A percentile compares a stretch with the other conserved stretches of the same genome.
Evolutionary conservation across 371 early-diverging fungal genomes (phyloP).

Genomic region (Lichtheimia corymbifera): DNA sequence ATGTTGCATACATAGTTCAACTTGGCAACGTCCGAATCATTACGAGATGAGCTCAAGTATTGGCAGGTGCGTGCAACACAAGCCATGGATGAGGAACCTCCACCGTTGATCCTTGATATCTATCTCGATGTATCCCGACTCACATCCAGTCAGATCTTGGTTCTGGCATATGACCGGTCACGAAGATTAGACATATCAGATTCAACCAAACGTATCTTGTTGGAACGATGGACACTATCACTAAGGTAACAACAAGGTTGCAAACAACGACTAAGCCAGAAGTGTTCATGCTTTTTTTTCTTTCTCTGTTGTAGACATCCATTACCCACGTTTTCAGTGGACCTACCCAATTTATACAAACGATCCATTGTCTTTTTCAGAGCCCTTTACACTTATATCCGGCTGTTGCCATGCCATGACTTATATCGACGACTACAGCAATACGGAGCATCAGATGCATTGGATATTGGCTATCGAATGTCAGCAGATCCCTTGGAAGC

Average conservation of each 20-base stretch:
- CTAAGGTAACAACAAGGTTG: conserved; percentile 50
- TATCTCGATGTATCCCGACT: conserved; percentile 71
- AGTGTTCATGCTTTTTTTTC: background rate
- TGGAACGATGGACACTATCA: conserved; percentile 72
- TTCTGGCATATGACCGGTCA: conserved; percentile 59
- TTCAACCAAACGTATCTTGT: conserved; percentile 42
- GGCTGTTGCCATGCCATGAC: conserved; percentile 70
- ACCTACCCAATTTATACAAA: conserved; percentile 83
- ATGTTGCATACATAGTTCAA: conserved; percentile 64
- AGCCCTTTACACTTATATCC: conserved; percentile 69
- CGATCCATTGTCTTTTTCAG: conserved; percentile 81
- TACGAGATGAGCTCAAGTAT: conserved; percentile 69
- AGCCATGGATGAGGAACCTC: conserved; percentile 37
- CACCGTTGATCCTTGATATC: conserved; percentile 76
- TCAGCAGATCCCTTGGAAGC: conserved; percentile 22
- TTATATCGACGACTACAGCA: conserved; percentile 56
- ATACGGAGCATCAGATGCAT: conserved; percentile 23
- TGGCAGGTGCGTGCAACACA: conserved; percentile 62
- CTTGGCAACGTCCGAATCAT: conserved; percentile 68
- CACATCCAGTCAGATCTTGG: conserved; percentile 53
- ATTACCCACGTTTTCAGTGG: conserved; percentile 53
- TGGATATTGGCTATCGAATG: conserved; percentile 61
- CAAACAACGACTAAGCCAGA: no score
- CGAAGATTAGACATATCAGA: conserved; percentile 6
- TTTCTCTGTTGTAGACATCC: conserved; percentile 24